phyloP scores from a whole-genome alignment of 257 asterid species.

The Henckelia pumila region DNA sequence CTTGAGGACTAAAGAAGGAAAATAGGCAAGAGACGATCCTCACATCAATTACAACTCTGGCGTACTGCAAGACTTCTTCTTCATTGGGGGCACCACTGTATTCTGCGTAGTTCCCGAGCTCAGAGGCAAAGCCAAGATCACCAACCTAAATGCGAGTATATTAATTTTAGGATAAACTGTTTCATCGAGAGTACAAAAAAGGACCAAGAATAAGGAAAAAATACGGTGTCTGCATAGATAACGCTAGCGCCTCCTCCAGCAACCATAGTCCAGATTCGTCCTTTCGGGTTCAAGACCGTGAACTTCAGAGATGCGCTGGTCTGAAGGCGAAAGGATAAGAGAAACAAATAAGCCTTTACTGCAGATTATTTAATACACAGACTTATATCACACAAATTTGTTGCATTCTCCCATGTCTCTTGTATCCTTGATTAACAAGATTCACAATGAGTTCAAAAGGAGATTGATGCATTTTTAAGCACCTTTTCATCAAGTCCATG shows the following conservation, averaged over 20 bases:
- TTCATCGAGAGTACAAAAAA: constrained; percentile 13
- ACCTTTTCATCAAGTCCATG: constrained; percentile 96
- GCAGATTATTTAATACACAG: neutral
- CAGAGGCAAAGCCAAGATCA: constrained; percentile 91
- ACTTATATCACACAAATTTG: neutral
- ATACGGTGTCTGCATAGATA: constrained; percentile 85
- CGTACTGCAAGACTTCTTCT: constrained; percentile 93
- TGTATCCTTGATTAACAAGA: neutral
- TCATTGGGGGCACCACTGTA: constrained; percentile 98
- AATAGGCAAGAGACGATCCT: constrained; percentile 26
- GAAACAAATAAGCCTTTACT: constrained; percentile 1
- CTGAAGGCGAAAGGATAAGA: constrained; percentile 37
- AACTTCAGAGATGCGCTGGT: constrained; percentile 97
- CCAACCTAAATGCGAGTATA: constrained; percentile 54
- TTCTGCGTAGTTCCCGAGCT: constrained; percentile 95
- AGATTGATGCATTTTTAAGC: constrained; percentile 7
- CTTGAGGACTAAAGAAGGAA: neutral
- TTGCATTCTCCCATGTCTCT: neutral
- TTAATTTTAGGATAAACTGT: neutral
- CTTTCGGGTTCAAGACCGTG: constrained; percentile 92
- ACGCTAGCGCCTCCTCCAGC: constrained; percentile 99
- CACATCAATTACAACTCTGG: constrained; percentile 93
- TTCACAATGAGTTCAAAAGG: neutral
- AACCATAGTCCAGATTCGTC: constrained; percentile 97
- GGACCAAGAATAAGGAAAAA: constrained; percentile 28